Evolutionary conservation across 108 stramenopile genomes (phyloP), one percentile per base, ranked within the genome.

Genomic region (Discostella pseudostelligera): DNA sequence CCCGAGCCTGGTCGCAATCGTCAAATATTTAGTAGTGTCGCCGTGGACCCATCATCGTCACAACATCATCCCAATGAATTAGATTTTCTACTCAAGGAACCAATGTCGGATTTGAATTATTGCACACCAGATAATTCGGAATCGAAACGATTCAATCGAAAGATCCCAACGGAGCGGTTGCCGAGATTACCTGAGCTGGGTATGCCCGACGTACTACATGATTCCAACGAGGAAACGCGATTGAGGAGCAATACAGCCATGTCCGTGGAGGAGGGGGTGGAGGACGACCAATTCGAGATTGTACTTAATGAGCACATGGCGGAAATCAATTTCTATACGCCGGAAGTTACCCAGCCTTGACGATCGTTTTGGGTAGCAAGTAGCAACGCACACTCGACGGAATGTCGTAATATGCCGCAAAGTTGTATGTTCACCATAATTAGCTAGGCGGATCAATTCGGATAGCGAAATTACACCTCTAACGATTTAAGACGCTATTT

Each of bases 131-230:
- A 56, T 56, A 56, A 56, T 8, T 56, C 35, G 0, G 55, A 56
- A 32, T 26, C 36, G 0, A 35, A 10, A 3, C 35, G 55, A 32
- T 26, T 3, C 17, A n/a, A 14, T 39, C 35, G 55, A 11, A 56
- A 17, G 55, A 25, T 32, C 36, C 19, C n/a, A 17, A n/a, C 28
- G 17, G 55, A 16, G 36, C 55, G 55, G 55, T 32, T 56, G 55
- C 55, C 55, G 8, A 56, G 20, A 35, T 35, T 56, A 8, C 55
- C 55, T 39, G 55, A 56, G 16, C 55, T 56, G 8, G 55, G 55
- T 26, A 25, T 39, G 55, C 32, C 55, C 36, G 19, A 32, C 16
- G 32, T 35, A n/a, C 14, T 35, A n/a, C 14, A n/a, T 8, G 42
- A 43, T 11, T n/a, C 42, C 12, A n/a, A 43, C n/a, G 42, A 12